Evolutionary conservation across 768 basidiomycete genomes (phyloP).

Genomic region (Agaricus subrufescens): DNA sequence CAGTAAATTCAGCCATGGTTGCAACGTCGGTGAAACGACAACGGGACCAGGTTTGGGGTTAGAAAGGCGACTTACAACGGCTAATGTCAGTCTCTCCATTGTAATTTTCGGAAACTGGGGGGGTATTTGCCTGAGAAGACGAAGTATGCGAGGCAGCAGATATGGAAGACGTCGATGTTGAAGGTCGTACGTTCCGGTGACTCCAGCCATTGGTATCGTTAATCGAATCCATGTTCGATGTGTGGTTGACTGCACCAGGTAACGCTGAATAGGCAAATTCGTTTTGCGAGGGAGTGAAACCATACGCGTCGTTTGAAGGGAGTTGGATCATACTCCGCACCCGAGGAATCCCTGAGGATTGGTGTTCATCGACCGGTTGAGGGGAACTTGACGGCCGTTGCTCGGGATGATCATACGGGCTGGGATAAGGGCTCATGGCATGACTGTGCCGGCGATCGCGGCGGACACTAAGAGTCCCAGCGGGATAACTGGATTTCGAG

Average conservation of each 20-base stretch:
- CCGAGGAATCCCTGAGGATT: constrained; percentile 52
- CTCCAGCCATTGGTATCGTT: constrained; percentile 43
- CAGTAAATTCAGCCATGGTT: constrained; percentile 12
- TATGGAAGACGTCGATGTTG: constrained; percentile 73
- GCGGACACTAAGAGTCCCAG: constrained; percentile 61
- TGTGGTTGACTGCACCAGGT: constrained; percentile 39
- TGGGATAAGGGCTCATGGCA: constrained; percentile 84
- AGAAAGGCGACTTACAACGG: constrained; percentile 60
- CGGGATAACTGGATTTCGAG: constrained; percentile 53
- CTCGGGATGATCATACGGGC: constrained; percentile 67
- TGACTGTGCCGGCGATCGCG: constrained; percentile 78
- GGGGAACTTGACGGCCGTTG: constrained; percentile 70
- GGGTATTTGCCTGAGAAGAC: constrained; percentile 79
- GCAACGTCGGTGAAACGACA: constrained; percentile 1
- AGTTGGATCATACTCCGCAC: constrained; percentile 83
- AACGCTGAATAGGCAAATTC: constrained; percentile 81
- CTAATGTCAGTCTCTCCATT: constrained; percentile 72
- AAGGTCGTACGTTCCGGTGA: constrained; percentile 59
- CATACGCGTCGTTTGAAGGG: constrained; percentile 66
- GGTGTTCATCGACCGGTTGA: constrained; percentile 56
- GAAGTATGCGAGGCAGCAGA: constrained; percentile 73
- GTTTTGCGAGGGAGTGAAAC: constrained; percentile 58
- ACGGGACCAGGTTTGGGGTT: not conserved
- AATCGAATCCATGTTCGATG: constrained; percentile 39
- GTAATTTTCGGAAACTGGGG: constrained; percentile 66